Conservation (phyloP, 2,329 filamentous ascomycete genomes). For the Fusarium annulatum region DNA sequence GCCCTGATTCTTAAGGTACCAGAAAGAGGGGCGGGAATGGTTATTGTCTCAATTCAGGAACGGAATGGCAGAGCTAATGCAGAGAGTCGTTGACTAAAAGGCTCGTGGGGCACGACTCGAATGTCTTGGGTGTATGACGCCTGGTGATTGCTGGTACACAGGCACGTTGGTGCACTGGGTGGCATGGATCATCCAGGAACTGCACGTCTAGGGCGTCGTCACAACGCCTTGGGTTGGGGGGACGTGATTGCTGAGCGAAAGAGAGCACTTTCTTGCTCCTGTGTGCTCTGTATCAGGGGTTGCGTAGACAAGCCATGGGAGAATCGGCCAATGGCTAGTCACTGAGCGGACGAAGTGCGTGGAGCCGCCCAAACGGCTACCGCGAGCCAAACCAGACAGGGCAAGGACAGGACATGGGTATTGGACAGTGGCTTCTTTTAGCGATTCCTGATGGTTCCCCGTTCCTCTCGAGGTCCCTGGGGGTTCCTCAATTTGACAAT, state of each 20-base stretch:
- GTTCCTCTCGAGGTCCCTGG: constrained; percentile 27
- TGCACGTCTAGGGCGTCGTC: constrained; percentile 41
- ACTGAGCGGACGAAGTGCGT: constrained; percentile 28
- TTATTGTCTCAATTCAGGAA: constrained; percentile 56
- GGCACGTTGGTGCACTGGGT: constrained; percentile 31
- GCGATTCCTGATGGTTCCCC: constrained; percentile 25
- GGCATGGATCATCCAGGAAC: constrained; percentile 42
- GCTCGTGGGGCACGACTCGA: constrained; percentile 37
- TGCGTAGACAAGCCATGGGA: constrained; percentile 27
- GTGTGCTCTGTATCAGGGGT: constrained; percentile 27
- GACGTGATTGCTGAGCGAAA: constrained; percentile 41
- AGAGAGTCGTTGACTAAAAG: constrained; percentile 34
- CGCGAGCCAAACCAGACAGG: constrained; percentile 38
- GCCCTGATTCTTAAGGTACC: constrained; percentile 42
- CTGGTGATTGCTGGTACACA: constrained; percentile 37
- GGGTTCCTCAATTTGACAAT: constrained; percentile 27
- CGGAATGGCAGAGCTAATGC: constrained; percentile 43
- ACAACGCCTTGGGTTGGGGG: constrained; percentile 37
- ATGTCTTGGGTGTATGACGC: constrained; percentile 39
- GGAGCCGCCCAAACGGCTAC: constrained; percentile 38
- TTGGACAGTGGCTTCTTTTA: constrained; percentile 37
- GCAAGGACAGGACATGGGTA: constrained; percentile 33
- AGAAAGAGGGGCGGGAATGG: constrained; percentile 48
- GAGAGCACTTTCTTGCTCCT: constrained; percentile 26
- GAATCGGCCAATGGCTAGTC: constrained; percentile 37